Evolutionary conservation across 2,329 filamentous ascomycete species (phyloP), one percentile per base, ranked within the genome.

Genomic region (Zymoseptoria tritici): DNA sequence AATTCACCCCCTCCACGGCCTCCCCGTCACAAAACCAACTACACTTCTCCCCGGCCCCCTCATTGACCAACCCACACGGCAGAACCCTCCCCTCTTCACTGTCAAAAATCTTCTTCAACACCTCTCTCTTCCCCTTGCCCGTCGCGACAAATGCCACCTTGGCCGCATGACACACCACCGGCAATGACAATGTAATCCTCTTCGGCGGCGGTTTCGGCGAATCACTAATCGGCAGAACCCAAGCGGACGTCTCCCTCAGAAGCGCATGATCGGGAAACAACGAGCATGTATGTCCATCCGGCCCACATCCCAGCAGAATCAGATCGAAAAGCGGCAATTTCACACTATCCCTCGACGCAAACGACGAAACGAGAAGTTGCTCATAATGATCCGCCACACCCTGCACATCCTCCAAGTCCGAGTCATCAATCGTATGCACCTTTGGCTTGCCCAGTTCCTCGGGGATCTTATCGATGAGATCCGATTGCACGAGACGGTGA

Each of bases 281-380:
- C 69, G 89, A 94, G 85, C 94, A 97, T 36, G 94, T 97, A 79
- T 99, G 94, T 56, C 94, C 94, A 75, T 97, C 94, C 13, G 94
- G 93, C 0, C 94, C 94, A 74, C 90, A 96, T 69, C 94, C 94
- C 50, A 99, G 85, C 50, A 99, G 84, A 58, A 99, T 81, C 57
- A 99, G 84, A 74, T 99, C 94, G 75, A 97, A 99, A 71, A 96
- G 89, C 67, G 94, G 94, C 52, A 97, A 81, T 76, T 91, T 92
- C 74, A 99, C 93, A 64, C 89, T 94, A 78, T 99, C 94, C 73
- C 93, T 88, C 65, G 87, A 88, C 16, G 94, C 94, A 71, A 99
- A 99, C 67, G 86, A 87, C 63, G 79, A 81, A 70, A 97, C 92
- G 53, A 99, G 85, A 9, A 83, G 82, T 77, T 96, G 86, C 79